Percentiles rank a stretch among this genome's conserved stretches.
Evolutionary conservation across 2,329 filamentous ascomycete species (phyloP).

Genomic region (Claviceps humidiphila): DNA sequence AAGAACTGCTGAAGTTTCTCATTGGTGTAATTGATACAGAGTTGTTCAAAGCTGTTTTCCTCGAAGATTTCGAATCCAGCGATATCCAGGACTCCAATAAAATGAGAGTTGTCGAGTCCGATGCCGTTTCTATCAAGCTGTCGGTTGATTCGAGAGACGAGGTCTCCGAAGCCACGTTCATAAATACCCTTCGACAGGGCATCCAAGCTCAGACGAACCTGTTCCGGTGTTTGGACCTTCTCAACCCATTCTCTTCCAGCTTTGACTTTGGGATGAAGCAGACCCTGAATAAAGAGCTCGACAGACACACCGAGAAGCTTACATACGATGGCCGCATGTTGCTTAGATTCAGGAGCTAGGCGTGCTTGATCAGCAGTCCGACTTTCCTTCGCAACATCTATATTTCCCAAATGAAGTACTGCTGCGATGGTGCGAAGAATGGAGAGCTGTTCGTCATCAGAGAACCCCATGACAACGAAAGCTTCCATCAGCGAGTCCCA

Average conservation of each 20-base stretch:
- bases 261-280: constrained; percentile 88
- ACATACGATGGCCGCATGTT: constrained; percentile 67
- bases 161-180: constrained; percentile 84
- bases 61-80: constrained; percentile 99
- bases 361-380: constrained; percentile 82
- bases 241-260: constrained; percentile 97
- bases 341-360: constrained; percentile 59
- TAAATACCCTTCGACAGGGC: constrained; percentile 95
- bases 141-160: constrained; percentile 81
- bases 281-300: constrained; percentile 74
- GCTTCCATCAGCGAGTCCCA: constrained; percentile 86
- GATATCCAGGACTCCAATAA: constrained; percentile 97
- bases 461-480: constrained; percentile 88
- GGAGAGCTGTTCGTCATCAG: constrained; percentile 65
- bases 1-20: constrained; percentile 99
- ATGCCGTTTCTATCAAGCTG: constrained; percentile 80
- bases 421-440: constrained; percentile 83
- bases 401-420: constrained; percentile 86
- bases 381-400: constrained; percentile 81
- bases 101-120: constrained; percentile 77
- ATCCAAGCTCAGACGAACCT: constrained; percentile 80
- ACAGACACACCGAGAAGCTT: constrained; percentile 69
- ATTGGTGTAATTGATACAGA: constrained; percentile 99
- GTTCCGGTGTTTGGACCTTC: constrained; percentile 94
- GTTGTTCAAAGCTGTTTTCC: constrained; percentile 93